Evolutionary conservation across 2,329 filamentous ascomycete genomes (phyloP).

Genomic region (Penicillium decumbens): DNA sequence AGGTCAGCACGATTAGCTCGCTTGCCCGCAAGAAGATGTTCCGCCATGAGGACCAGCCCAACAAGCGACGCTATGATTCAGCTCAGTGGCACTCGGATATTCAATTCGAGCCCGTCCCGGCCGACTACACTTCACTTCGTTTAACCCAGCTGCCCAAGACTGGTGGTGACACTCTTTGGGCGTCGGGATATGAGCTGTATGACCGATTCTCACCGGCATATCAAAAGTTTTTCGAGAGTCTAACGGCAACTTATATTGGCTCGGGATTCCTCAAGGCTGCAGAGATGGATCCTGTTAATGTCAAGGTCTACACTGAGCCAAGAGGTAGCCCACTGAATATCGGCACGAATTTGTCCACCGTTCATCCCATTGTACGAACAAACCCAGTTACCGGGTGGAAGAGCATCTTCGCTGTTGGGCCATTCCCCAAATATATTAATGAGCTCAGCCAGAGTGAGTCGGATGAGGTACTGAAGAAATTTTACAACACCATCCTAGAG

Average conservation of each 20-base stretch:
- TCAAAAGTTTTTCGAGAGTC: constrained; percentile 54
- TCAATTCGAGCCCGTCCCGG: constrained; percentile 59
- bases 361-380: constrained; percentile 56
- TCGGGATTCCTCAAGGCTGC: constrained; percentile 50
- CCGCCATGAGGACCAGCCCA: constrained; percentile 30
- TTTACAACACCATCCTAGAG: constrained; percentile 41
- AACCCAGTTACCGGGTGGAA: constrained; percentile 64
- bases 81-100: constrained; percentile 59
- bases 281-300: constrained; percentile 15
- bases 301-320: constrained; percentile 39
- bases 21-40: constrained; percentile 50
- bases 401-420: constrained; percentile 48
- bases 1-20: constrained; percentile 63
- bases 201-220: constrained; percentile 57
- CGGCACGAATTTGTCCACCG: constrained; percentile 47
- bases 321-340: constrained; percentile 54
- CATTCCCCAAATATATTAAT: constrained; percentile 42
- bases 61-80: constrained; percentile 38
- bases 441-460: constrained; percentile 44
- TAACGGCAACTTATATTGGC: constrained; percentile 54
- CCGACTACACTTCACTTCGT: constrained; percentile 60
- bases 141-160: constrained; percentile 54
- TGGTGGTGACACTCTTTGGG: constrained; percentile 63
- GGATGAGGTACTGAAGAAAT: constrained; percentile 41
- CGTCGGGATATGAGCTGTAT: constrained; percentile 63